Conservation (phyloP, 192 early-diverging fungal species). For the Coemansia sp. region DNA sequence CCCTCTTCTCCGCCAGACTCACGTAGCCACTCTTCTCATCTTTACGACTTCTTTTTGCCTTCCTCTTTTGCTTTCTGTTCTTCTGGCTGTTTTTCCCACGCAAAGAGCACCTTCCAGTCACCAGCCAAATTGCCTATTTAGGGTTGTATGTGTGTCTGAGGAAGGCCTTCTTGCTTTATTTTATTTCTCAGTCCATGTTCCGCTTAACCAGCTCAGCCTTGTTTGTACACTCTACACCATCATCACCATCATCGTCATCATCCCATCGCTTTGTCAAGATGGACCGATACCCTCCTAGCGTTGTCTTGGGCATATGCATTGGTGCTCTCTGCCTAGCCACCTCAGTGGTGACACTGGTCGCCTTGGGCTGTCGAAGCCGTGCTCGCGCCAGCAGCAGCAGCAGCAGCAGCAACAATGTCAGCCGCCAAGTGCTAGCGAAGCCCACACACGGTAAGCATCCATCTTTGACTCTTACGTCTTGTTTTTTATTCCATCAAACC, state of each 20-base stretch:
- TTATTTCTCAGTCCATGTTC: neutral
- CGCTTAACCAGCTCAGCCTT: neutral
- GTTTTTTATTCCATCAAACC: neutral
- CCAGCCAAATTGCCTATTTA: too few species aligned
- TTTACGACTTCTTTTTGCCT: conserved; percentile 1
- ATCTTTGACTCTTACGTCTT: neutral
- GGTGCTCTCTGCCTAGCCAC: conserved; percentile 19
- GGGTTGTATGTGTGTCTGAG: too few species aligned
- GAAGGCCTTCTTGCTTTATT: neutral
- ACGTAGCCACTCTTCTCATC: neutral
- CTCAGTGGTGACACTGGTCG: neutral
- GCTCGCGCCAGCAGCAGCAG: too few species aligned
- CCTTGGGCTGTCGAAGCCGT: conserved; percentile 5
- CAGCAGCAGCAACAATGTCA: conserved; percentile 1
- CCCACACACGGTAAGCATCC: conserved; percentile 18
- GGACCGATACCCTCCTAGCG: conserved; percentile 13
- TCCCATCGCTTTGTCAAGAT: neutral
- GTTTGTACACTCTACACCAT: neutral
- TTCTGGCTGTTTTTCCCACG: neutral
- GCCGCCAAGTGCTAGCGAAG: conserved; percentile 9
- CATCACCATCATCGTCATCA: too few species aligned
- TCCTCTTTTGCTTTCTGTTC: neutral
- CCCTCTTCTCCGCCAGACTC: neutral
- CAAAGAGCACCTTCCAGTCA: too few species aligned
- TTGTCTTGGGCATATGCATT: conserved; percentile 18